Percentiles rank a stretch among this genome's conserved stretches.
phyloP scores from a whole-genome alignment of 2,329 filamentous ascomycete species.

The Diaporthe citri region DNA sequence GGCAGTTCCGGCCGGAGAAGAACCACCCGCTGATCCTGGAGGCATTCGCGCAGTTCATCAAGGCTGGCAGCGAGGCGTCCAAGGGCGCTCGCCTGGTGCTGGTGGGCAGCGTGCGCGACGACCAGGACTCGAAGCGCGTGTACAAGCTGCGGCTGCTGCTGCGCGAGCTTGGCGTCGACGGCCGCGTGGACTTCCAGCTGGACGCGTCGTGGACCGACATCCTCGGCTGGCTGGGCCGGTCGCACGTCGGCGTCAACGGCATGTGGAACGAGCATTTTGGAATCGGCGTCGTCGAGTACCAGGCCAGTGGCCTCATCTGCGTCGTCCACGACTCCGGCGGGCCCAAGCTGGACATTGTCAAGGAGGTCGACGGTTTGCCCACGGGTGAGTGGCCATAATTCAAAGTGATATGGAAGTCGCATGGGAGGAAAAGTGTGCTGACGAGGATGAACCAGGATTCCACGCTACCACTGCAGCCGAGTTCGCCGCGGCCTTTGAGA shows the following conservation, averaged over 20 bases:
- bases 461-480: constrained; percentile 83
- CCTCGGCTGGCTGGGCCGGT: constrained; percentile 79
- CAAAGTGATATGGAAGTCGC: background rate
- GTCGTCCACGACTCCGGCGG: constrained; percentile 96
- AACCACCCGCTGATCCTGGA: constrained; percentile 90
- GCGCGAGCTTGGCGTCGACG: constrained; percentile 87
- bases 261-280: constrained; percentile 99
- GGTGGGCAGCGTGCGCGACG: constrained; percentile 92
- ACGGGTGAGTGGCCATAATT: constrained; percentile 69
- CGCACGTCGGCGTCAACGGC: constrained; percentile 90
- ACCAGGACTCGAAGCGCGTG: constrained; percentile 82
- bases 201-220: constrained; percentile 93
- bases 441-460: constrained; percentile 70
- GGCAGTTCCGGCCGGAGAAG: constrained; percentile 97
- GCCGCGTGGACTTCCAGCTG: constrained; percentile 87
- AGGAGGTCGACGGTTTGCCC: constrained; percentile 80
- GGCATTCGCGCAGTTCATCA: constrained; percentile 84
- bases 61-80: constrained; percentile 63
- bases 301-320: constrained; percentile 91
- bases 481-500: constrained; percentile 84
- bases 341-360: constrained; percentile 93
- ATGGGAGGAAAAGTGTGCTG: constrained; percentile 33
- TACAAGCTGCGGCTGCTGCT: constrained; percentile 89
- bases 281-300: constrained; percentile 98
- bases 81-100: constrained; percentile 78